A percentile compares a stretch with the other conserved stretches of the same genome.
phyloP scores from a whole-genome alignment of 805 yeast genomes.

The Wickerhamiella galacta region DNA sequence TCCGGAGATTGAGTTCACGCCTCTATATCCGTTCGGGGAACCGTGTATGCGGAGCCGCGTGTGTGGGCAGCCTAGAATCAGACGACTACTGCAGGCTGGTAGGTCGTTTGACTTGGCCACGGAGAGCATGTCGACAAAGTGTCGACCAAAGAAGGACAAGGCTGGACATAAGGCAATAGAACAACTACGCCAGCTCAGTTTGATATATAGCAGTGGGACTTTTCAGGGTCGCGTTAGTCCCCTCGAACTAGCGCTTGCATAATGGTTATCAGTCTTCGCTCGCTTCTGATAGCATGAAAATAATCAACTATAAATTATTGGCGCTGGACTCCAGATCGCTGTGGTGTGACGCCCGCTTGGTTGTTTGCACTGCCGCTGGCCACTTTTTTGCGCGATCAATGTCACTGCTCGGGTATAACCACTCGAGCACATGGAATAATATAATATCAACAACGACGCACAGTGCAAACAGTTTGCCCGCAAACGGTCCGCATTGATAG shows the following conservation, averaged over 20 bases:
- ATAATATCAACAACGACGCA: conserved; percentile 70
- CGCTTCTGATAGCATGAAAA: background rate
- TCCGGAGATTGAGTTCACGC: background rate
- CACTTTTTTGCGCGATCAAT: conserved; percentile 73
- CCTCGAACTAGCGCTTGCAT: background rate
- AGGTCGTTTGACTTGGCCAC: conserved; percentile 1
- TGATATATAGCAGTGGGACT: background rate
- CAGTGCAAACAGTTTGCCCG: conserved; percentile 67
- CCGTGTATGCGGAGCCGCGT: conserved; percentile 3
- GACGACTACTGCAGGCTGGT: conserved; percentile 2
- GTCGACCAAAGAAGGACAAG: background rate
- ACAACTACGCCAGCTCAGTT: background rate
- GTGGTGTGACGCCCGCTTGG: background rate
- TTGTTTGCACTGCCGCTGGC: no score
- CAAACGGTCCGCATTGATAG: conserved; percentile 53
- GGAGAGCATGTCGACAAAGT: background rate
- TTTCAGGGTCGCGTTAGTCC: background rate
- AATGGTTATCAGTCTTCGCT: background rate
- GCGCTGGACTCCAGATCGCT: background rate
- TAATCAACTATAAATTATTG: no score
- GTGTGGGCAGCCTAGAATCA: background rate
- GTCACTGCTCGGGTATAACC: conserved; percentile 44
- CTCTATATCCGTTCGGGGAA: background rate
- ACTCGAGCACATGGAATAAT: conserved; percentile 44
- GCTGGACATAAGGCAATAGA: no score